phyloP scores from a whole-genome alignment of 23 red algal species.

The Gracilaria gracilis region DNA sequence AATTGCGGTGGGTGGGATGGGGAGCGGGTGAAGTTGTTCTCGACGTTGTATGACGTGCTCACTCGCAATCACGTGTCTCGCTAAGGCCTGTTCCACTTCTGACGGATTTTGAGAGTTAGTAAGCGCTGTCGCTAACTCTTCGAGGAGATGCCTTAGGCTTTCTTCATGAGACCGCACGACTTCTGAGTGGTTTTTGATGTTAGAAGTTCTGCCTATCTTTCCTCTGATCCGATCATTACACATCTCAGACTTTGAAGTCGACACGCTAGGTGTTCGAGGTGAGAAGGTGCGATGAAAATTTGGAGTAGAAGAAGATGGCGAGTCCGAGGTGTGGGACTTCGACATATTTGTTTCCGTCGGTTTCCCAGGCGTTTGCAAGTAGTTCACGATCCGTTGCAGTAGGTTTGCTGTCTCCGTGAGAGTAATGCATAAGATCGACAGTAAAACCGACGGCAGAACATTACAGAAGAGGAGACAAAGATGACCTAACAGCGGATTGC shows the following conservation, averaged over 20 bases:
- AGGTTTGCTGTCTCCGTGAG: background rate
- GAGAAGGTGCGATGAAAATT: background rate
- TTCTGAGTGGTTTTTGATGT: background rate
- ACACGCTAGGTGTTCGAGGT: background rate
- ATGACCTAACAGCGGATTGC: background rate
- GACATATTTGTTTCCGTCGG: background rate
- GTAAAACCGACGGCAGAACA: conserved; percentile 27
- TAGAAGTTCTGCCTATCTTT: background rate
- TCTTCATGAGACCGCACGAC: background rate
- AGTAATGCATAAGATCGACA: conserved; percentile 28
- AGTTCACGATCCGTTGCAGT: conserved; percentile 17
- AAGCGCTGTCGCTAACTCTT: conserved; percentile 9
- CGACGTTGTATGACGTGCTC: background rate
- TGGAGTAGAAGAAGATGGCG: background rate
- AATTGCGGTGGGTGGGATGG: background rate
- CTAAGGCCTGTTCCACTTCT: background rate
- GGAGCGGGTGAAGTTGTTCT: background rate
- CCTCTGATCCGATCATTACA: background rate
- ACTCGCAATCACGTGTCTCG: background rate
- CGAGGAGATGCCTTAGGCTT: background rate
- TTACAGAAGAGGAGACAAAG: conserved; percentile 18
- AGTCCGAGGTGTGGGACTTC: background rate
- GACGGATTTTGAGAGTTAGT: background rate
- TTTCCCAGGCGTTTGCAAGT: background rate
- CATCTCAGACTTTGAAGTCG: conserved; percentile 9